Percentiles rank a stretch among this genome's conserved stretches.
These are phyloP conservation scores for Lipomyces kockii DNA, from an alignment of 805 yeast species.

Conservation along the genomic window DNA sequence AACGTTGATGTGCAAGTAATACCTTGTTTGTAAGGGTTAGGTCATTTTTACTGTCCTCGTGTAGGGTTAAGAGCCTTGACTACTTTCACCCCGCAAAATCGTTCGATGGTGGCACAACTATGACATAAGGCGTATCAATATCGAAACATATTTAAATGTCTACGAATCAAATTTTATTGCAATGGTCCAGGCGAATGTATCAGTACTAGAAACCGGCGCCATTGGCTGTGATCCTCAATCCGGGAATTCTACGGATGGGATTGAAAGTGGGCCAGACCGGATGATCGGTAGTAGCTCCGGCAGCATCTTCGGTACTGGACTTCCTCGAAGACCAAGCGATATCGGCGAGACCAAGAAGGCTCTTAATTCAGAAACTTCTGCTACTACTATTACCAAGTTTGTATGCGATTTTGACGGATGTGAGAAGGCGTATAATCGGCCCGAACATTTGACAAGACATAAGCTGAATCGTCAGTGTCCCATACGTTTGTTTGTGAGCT, in stretches of 20 bases:
- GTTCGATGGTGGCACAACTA: too few species aligned
- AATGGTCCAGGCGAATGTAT: background rate
- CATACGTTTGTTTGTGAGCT: background rate
- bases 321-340: background rate
- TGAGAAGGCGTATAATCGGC: conserved; percentile 37
- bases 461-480: conserved; percentile 38
- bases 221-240: background rate
- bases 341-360: background rate
- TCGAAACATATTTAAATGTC: background rate
- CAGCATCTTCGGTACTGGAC: background rate
- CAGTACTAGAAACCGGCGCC: background rate
- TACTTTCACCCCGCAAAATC: too few species aligned
- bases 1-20: too few species aligned
- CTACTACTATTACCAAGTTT: conserved; percentile 5
- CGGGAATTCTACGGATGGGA: background rate
- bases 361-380: too few species aligned
- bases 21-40: too few species aligned
- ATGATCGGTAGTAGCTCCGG: background rate
- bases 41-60: too few species aligned
- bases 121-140: too few species aligned
- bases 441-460: conserved; percentile 40
- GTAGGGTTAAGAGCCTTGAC: too few species aligned
- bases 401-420: conserved; percentile 34
- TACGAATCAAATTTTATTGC: background rate
- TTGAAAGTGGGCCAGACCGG: background rate